Evolutionary conservation across 2,329 filamentous ascomycete genomes (phyloP), one percentile per base, ranked within the genome.

Genomic region (Madurella mycetomatis): DNA sequence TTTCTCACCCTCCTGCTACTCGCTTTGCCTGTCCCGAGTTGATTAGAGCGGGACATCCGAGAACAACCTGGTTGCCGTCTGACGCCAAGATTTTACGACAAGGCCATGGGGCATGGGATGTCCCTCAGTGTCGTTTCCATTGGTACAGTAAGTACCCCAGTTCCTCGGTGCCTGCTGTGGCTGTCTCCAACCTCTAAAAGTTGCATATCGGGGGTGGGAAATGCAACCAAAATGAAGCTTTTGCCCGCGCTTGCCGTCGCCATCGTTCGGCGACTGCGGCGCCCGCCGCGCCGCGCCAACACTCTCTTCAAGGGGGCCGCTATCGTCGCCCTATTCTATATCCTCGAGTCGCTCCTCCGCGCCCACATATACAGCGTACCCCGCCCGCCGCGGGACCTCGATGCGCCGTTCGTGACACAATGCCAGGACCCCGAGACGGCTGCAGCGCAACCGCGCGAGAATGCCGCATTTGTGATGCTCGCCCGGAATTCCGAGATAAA

Each of bases 401-500:
- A 75, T 58, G 58, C 63, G 12, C 70, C 72, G 51, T 75, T 74
- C 62, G 64, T 67, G 52, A 69, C 64, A 2, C 65, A 67, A 41
- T 75, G 73, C 56, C 71, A 69, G 47, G 69, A 73, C 56, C 72
- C 72, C 7, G 67, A 68, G 46, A 55, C 67, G 40, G 58, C 57
- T 41, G 66, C 64, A 11, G 18, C 39, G n/a, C 39, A 54, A 18
- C 65, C 65, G 47, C 72, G 74, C 60, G 73, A 74, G 62, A 75
- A 73, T 54, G 75, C 73, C 54, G 70, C 69, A 17, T 59, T 77
- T 40, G 72, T 78, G 41, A 77, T 77, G 73, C 65, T 78, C 54
- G 73, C 73, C 46, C 73, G 74, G 19, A 78, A 78, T 59, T 64
- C 65, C 12, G 75, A 78, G 60, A 65, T 72, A 5, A 59, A 70